These are phyloP conservation scores for Mycena haematopus DNA, from an alignment of 768 basidiomycete genomes.

Conservation along the genomic window DNA sequence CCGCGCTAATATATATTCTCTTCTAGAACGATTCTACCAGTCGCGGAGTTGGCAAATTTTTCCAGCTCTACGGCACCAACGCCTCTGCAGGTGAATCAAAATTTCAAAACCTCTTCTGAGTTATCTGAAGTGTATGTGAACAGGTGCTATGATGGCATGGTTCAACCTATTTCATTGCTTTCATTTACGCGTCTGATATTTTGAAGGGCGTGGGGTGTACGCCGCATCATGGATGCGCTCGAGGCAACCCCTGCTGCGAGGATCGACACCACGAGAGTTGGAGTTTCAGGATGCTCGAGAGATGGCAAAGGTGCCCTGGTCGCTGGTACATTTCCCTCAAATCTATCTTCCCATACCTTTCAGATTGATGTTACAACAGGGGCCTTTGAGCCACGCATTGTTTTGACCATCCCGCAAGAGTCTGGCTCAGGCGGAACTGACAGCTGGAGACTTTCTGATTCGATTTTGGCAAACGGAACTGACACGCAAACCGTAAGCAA, in stretches of 20 bases:
- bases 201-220: conserved; percentile 57
- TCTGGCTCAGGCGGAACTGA: conserved; percentile 65
- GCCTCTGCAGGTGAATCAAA: conserved; percentile 49
- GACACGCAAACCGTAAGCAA: conserved; percentile 51
- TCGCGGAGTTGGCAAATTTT: conserved; percentile 64
- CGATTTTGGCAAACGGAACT: conserved; percentile 49
- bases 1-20: not conserved
- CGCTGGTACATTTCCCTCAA: conserved; percentile 42
- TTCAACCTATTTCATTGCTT: not conserved
- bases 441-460: conserved; percentile 66
- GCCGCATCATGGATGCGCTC: conserved; percentile 66
- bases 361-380: not conserved
- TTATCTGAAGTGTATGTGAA: not conserved
- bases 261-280: conserved; percentile 56
- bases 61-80: conserved; percentile 55
- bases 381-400: conserved; percentile 64
- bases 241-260: conserved; percentile 52
- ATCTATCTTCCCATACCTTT: not conserved
- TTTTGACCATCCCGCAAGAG: conserved; percentile 67
- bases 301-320: conserved; percentile 68
- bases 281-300: conserved; percentile 65
- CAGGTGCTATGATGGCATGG: conserved; percentile 65
- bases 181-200: not conserved
- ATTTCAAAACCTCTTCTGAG: too few species aligned
- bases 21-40: conserved; percentile 51